Conservation (phyloP, 768 basidiomycete genomes). For the Hygrophorus pudorinus region DNA sequence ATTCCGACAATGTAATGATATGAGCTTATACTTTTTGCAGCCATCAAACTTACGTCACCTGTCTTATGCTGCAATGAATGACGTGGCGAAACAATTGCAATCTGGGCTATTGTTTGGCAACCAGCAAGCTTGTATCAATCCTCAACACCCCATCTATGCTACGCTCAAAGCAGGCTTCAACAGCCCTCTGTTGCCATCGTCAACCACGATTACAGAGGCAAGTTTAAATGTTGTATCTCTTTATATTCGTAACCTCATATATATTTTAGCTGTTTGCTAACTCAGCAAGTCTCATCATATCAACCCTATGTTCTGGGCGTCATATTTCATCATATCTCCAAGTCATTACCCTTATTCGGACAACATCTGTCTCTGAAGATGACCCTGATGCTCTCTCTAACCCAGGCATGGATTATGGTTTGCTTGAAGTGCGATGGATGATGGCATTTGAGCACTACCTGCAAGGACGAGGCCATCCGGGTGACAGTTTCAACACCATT, state of each 20-base stretch:
- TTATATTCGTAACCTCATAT: not conserved
- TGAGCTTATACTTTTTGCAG: not conserved
- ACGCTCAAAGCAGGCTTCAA: not conserved
- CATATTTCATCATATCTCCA: not conserved
- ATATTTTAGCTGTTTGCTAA: not conserved
- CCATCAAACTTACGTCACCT: not conserved
- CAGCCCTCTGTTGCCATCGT: not conserved
- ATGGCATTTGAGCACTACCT: constrained; percentile 1
- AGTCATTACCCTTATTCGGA: not conserved
- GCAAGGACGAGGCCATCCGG: not conserved
- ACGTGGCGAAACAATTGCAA: not conserved
- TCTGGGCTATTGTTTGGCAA: not conserved
- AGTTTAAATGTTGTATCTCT: not conserved
- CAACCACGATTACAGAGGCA: not conserved
- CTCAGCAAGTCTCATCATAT: not conserved
- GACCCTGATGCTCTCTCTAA: not conserved
- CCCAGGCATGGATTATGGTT: not conserved
- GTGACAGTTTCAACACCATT: not conserved
- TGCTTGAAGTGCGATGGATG: constrained; percentile 1
- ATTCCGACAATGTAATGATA: not conserved
- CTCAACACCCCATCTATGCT: not conserved
- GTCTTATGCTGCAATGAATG: not conserved
- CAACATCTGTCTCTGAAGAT: not conserved
- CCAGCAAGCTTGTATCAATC: not conserved
- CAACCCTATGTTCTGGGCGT: not conserved